Evolutionary conservation across 106 monocot genomes (phyloP).

Genomic region (Chionographis japonica): DNA sequence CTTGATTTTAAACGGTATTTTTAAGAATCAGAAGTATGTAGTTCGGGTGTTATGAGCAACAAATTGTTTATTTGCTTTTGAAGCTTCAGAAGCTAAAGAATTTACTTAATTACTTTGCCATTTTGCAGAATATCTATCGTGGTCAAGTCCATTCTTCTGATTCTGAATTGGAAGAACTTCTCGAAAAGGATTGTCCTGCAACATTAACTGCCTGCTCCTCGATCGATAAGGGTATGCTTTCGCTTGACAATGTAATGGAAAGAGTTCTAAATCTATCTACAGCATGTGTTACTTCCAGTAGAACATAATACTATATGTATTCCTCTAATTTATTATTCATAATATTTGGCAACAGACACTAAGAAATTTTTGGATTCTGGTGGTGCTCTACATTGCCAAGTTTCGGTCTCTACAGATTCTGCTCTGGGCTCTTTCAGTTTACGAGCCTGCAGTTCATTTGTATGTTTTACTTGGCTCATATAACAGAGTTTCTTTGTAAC

Average conservation of each 20-base stretch:
- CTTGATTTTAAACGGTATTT: too few species aligned
- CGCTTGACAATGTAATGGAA: neutral
- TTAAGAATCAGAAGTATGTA: too few species aligned
- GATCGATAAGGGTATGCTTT: constrained; percentile 16
- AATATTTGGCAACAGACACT: constrained; percentile 16
- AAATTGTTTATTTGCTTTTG: neutral
- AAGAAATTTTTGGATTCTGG: neutral
- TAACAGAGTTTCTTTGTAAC: neutral
- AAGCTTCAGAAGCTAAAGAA: neutral
- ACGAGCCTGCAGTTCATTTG: constrained; percentile 47
- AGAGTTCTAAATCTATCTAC: neutral
- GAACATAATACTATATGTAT: neutral
- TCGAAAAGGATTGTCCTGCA: constrained; percentile 11
- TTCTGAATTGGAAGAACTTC: constrained; percentile 20
- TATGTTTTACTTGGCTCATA: constrained; percentile 14
- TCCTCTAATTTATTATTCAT: neutral
- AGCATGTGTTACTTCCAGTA: neutral
- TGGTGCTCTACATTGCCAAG: constrained; percentile 4
- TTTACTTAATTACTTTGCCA: neutral
- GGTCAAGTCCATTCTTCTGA: constrained; percentile 30
- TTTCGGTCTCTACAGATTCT: constrained; percentile 10
- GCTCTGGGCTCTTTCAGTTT: constrained; percentile 19
- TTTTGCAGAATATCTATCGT: constrained; percentile 38
- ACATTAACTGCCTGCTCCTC: constrained; percentile 18
- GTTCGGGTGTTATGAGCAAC: too few species aligned